Percentiles rank a stretch among this genome's conserved stretches.
Evolutionary conservation across 176 grass and related monocot species (phyloP).

Genomic region (Zoysia japonica): DNA sequence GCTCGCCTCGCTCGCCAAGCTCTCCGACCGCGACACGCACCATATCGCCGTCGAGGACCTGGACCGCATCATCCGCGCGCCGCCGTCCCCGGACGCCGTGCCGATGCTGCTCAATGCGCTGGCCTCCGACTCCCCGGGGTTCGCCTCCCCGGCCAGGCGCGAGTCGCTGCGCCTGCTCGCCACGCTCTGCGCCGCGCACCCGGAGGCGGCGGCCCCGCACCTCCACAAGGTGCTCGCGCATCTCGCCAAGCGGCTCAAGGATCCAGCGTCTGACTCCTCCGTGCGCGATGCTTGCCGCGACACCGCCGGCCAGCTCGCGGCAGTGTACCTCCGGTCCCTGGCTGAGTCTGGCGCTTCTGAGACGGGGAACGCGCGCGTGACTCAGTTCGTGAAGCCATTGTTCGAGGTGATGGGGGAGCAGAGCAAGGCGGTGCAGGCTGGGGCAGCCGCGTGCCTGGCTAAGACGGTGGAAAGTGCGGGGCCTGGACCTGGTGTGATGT

Average conservation of each 20-base stretch:
- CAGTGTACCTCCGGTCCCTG: constrained; percentile 65
- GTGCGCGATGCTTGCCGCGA: constrained; percentile 84
- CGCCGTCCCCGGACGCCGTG: constrained; percentile 71
- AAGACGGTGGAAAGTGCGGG: constrained; percentile 79
- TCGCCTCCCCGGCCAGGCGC: constrained; percentile 54
- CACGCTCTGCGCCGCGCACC: constrained; percentile 66
- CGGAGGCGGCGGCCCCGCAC: constrained; percentile 57
- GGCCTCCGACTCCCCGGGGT: constrained; percentile 51
- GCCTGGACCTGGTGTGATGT: constrained; percentile 28
- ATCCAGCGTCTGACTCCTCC: constrained; percentile 73
- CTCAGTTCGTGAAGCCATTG: constrained; percentile 79
- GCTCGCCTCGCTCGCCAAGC: constrained; percentile 73
- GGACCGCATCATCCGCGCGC: constrained; percentile 73
- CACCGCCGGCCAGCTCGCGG: constrained; percentile 57
- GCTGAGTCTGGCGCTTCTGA: constrained; percentile 8
- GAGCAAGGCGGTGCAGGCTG: constrained; percentile 83
- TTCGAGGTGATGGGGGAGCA: constrained; percentile 94
- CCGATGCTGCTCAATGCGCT: constrained; percentile 85
- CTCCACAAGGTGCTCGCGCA: constrained; percentile 77
- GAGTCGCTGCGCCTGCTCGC: constrained; percentile 73
- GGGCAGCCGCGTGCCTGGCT: constrained; percentile 77
- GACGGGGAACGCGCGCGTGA: constrained; percentile 48
- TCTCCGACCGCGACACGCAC: constrained; percentile 93
- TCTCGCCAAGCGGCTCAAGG: constrained; percentile 74
- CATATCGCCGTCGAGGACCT: constrained; percentile 93